Evolutionary conservation across 2,329 filamentous ascomycete genomes (phyloP).

Genomic region (Ceratocystis cubensis): DNA sequence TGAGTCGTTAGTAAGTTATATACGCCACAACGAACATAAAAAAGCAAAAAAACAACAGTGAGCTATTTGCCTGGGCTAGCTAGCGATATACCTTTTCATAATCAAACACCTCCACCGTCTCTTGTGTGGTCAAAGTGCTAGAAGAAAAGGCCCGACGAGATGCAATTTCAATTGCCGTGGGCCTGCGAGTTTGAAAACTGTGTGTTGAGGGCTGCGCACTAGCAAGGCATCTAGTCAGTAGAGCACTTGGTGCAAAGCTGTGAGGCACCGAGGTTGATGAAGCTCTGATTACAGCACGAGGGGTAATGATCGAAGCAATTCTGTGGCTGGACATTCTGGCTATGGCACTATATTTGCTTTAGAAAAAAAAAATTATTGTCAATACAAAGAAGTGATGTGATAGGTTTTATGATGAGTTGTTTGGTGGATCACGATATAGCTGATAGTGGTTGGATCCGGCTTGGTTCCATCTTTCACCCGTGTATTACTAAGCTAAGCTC

Average conservation of each 20-base stretch:
- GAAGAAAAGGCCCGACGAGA: background rate
- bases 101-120: constrained; percentile 14
- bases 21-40: no score
- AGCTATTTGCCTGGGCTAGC: no score
- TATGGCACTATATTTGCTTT: background rate
- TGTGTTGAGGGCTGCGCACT: background rate
- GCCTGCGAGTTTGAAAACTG: background rate
- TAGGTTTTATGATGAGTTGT: no score
- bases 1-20: background rate
- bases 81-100: constrained; percentile 15
- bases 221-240: background rate
- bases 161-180: background rate
- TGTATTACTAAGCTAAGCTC: no score
- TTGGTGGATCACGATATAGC: no score
- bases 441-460: no score
- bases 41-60: no score
- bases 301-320: background rate
- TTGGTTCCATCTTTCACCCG: no score
- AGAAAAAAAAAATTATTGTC: background rate
- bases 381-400: no score
- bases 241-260: background rate
- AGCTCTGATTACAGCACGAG: background rate
- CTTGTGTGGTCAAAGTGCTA: background rate
- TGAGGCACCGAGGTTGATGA: background rate
- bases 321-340: background rate